Evolutionary conservation across 2,329 filamentous ascomycete species (phyloP).

Genomic region (Ophiocordyceps camponoti-saundersi): DNA sequence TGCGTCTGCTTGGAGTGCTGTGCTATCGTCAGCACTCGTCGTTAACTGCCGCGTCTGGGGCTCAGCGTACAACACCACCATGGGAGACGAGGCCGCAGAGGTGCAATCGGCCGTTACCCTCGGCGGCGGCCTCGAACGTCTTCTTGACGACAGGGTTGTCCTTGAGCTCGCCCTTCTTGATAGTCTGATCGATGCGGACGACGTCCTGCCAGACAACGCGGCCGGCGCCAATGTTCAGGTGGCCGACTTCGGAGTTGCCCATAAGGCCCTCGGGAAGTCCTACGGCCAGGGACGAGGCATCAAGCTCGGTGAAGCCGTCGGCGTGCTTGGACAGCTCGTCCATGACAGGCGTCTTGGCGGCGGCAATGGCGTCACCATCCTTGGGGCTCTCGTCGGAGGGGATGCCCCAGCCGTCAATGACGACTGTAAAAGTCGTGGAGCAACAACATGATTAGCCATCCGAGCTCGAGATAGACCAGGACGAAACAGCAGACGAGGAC

Average conservation of each 20-base stretch:
- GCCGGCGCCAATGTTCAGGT: slow-evolving; percentile 95
- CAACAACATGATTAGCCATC: slow-evolving; percentile 41
- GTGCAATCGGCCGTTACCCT: slow-evolving; percentile 82
- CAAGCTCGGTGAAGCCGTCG: slow-evolving; percentile 79
- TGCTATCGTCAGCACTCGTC: slow-evolving; percentile 2
- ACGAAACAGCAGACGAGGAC: slow-evolving; percentile 32
- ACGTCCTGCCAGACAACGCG: slow-evolving; percentile 98
- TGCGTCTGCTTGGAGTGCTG: slow-evolving; percentile 90
- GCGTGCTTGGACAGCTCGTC: slow-evolving; percentile 70
- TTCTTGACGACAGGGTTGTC: slow-evolving; percentile 61
- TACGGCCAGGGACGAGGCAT: slow-evolving; percentile 89
- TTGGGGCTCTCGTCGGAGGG: slow-evolving; percentile 64
- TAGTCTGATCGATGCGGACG: slow-evolving; percentile 84
- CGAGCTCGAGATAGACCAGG: slow-evolving; percentile 37
- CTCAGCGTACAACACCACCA: slow-evolving; percentile 57
- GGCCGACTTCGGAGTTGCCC: slow-evolving; percentile 97
- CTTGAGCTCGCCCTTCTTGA: slow-evolving; percentile 70
- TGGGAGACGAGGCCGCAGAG: slow-evolving; percentile 85
- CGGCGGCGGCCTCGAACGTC: slow-evolving; percentile 63
- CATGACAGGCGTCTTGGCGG: slow-evolving; percentile 88
- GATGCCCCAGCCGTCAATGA: slow-evolving; percentile 98
- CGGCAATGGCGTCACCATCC: slow-evolving; percentile 87
- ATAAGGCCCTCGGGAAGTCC: slow-evolving; percentile 93
- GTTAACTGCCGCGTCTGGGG: neutral
- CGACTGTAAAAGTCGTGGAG: slow-evolving; percentile 45